phyloP scores from a whole-genome alignment of 352 stramenopile species.

The Globisporangium nodosum region DNA sequence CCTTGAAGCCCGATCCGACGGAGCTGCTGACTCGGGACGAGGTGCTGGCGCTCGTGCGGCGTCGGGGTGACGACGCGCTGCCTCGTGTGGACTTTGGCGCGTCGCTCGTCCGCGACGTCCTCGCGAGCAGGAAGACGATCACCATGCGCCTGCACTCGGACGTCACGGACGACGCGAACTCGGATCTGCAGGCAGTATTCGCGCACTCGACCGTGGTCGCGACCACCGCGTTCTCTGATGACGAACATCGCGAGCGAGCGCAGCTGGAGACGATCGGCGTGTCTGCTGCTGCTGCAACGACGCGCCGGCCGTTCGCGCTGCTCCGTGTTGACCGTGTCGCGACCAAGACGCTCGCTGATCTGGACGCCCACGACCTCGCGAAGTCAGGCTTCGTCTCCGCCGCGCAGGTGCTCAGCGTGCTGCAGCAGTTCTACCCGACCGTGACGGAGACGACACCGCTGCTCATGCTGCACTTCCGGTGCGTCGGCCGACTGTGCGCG shows the following conservation, averaged over 20 bases:
- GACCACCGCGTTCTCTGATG: conserved; percentile 14
- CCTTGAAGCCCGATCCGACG: not conserved
- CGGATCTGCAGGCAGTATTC: conserved; percentile 39
- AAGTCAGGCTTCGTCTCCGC: conserved; percentile 40
- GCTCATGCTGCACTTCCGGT: conserved; percentile 51
- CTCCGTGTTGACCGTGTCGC: conserved; percentile 37
- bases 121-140: conserved; percentile 38
- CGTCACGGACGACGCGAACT: conserved; percentile 38
- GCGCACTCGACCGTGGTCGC: conserved; percentile 29
- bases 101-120: conserved; percentile 39
- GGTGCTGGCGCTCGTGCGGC: not conserved
- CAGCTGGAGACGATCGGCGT: not conserved
- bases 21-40: conserved; percentile 3
- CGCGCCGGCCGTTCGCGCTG: conserved; percentile 34
- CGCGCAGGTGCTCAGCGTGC: conserved; percentile 33
- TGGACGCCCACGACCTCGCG: conserved; percentile 25
- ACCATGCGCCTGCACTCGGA: conserved; percentile 68
- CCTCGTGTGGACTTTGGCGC: conserved; percentile 52
- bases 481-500: conserved; percentile 9
- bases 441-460: conserved; percentile 37
- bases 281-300: not conserved
- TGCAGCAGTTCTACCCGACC: conserved; percentile 53
- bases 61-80: conserved; percentile 5
- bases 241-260: not conserved
- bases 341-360: conserved; percentile 18